phyloP scores from a whole-genome alignment of 2,329 filamentous ascomycete genomes.

The Aspergillus uvarum region DNA sequence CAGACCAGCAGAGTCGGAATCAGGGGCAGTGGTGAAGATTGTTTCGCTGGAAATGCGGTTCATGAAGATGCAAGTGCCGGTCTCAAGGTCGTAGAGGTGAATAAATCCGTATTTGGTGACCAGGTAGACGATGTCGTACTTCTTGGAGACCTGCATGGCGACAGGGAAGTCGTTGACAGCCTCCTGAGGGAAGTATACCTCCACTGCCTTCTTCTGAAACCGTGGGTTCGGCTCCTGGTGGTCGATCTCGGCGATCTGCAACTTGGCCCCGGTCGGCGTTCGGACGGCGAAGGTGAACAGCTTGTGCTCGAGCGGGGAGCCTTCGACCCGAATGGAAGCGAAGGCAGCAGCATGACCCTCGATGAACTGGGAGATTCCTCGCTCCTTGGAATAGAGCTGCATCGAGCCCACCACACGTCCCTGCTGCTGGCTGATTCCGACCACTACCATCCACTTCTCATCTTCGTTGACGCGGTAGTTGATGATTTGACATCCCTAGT shows the following conservation, averaged over 20 bases:
- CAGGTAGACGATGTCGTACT: constrained; percentile 95
- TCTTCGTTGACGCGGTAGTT: constrained; percentile 97
- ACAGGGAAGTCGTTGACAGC: constrained; percentile 97
- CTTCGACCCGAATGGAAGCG: constrained; percentile 83
- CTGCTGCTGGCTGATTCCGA: constrained; percentile 91
- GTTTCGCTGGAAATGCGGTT: constrained; percentile 99
- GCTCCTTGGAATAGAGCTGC: constrained; percentile 95
- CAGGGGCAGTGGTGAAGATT: constrained; percentile 89
- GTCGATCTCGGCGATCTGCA: constrained; percentile 97
- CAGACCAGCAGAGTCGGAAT: constrained; percentile 81
- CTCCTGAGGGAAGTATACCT: constrained; percentile 96
- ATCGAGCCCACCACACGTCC: constrained; percentile 93
- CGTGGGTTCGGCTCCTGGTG: constrained; percentile 83
- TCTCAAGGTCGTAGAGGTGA: constrained; percentile 96
- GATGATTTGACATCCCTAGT: constrained; percentile 93
- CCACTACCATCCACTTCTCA: constrained; percentile 97
- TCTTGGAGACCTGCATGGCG: constrained; percentile 93
- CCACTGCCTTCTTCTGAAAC: constrained; percentile 94
- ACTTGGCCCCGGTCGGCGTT: constrained; percentile 83
- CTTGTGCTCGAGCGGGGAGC: constrained; percentile 85
- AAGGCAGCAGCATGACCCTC: constrained; percentile 97
- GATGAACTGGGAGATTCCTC: constrained; percentile 95
- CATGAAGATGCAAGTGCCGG: constrained; percentile 95
- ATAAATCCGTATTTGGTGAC: constrained; percentile 99
- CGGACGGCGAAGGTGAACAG: constrained; percentile 96